A percentile compares a stretch with the other conserved stretches of the same genome.
Conservation (phyloP, 169 alveolate species). For the Eimeria zaria region DNA sequence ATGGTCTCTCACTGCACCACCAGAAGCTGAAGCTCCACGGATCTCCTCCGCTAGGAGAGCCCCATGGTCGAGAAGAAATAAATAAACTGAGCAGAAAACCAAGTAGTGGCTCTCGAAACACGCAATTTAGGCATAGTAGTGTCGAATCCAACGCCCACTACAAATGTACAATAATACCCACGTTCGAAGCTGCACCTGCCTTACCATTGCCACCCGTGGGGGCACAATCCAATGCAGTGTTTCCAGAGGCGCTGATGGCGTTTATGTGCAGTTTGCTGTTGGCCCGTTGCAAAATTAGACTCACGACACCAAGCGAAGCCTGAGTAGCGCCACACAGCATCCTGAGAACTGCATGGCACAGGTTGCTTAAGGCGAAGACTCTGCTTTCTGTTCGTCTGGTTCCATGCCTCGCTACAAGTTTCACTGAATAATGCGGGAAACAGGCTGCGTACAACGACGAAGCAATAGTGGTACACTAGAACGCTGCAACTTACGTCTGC, state of each 20-base stretch:
- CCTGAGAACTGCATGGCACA: neutral
- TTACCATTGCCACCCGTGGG: constrained; percentile 49
- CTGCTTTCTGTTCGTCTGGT: neutral
- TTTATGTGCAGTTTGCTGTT: neutral
- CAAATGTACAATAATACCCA: neutral
- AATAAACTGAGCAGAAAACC: constrained; percentile 15
- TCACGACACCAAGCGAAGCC: constrained; percentile 53
- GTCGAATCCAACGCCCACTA: neutral
- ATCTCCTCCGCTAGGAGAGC: constrained; percentile 48
- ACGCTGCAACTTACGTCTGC: neutral
- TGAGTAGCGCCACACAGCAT: neutral
- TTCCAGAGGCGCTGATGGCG: constrained; percentile 42
- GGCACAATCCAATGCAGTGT: constrained; percentile 41
- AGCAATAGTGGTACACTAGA: neutral
- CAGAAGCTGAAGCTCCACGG: neutral
- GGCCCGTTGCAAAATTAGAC: constrained; percentile 34
- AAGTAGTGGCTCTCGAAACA: neutral
- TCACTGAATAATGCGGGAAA: neutral
- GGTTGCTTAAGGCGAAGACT: neutral
- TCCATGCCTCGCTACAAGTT: neutral
- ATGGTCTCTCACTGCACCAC: neutral
- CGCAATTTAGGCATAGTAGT: neutral
- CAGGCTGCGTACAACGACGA: neutral
- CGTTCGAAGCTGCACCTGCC: neutral
- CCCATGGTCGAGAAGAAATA: constrained; percentile 32